Evolutionary conservation across 108 stramenopile species (phyloP), one percentile per base, ranked within the genome.

Genomic region (Pseudonitzschia pungens): DNA sequence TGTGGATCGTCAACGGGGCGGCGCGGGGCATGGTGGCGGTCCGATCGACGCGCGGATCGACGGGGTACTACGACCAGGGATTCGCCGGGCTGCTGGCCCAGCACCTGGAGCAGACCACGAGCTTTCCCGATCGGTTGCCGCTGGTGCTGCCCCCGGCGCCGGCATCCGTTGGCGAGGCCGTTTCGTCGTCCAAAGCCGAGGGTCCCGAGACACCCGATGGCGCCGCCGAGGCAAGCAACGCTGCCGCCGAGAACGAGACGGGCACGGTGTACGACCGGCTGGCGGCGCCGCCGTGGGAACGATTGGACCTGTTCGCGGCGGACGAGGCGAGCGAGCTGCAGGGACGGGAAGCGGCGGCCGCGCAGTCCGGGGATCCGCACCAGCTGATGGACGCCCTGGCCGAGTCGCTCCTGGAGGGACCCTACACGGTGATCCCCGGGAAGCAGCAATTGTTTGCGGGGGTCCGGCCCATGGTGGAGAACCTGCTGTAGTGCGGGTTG

Each of bases 351-450:
- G 50, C 50, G 20, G 16, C 50, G 50, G 50, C 50, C 20, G 50
- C 50, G 16, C 24, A 26, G 9, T 27, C 57, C 15, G 57, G 26
- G 16, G 57, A 58, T 58, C 87, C 87, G 0, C 71, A 78, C 29
- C 69, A 74, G 56, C 87, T 81, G 65, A 80, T 92, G 79, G 92
- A 92, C 71, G 84, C 85, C 72, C 65, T 87, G 41, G 92, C 92
- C 26, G 92, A 90, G 65, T 76, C 87, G 7, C 80, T 89, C 28
- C 73, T 90, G 68, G 89, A 87, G 18, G 57, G 57, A 16, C 57
- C 57, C 21, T 58, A 58, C 29, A 73, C 69, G 15, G 77, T 81
- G 48, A 76, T 90, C 7, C 88, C 88, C 12, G 81, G 83, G 31
- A 90, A 88, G 73, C 85, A 84, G 68, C 80, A 80, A 18, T 65